Evolutionary conservation across 2,329 filamentous ascomycete species (phyloP), one percentile per base, ranked within the genome.

Genomic region (Hypoxylon sp.): DNA sequence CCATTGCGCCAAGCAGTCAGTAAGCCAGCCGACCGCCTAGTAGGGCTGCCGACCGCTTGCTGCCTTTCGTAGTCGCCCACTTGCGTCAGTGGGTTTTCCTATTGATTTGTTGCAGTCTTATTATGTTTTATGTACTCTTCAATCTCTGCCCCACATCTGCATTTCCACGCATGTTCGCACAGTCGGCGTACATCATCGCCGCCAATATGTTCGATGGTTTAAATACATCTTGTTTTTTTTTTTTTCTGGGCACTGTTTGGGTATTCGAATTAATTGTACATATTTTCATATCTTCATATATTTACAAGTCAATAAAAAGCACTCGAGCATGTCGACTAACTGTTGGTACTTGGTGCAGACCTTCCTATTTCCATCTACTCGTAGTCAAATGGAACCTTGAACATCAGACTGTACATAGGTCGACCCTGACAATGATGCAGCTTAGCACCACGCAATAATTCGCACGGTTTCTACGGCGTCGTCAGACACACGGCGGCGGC

Each of bases 401-500:
- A 11, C n/a, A 10, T 38, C 18, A 18, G 15, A 38, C 3, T 13
- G 18, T 38, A 11, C n/a, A 17, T 15, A 4, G 15, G n/a, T 9
- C n/a, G 9, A 15, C 3, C 20, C 10, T 20, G 20, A 21, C 11
- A 11, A 13, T 4, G 13, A 9, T 18, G n/a, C 31, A 38, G 17
- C n/a, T 4, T 21, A 21, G 21, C 3, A 17, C 15, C 9, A 9
- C n/a, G 35, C 7, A 5, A 7, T 21, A 20, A 18, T 21, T 13
- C 3, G 9, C 33, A 15, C 41, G 51, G 35, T 2, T 57, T 47
- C 20, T 29, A 11, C 17, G 48, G 33, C 31, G 29, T 66, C n/a
- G 83, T 85, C 27, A 91, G 63, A 62, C 88, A 90, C 1, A 88
- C 80, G 5, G 89, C 89, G 17, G 83, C 87, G 8, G 92, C 92